Evolutionary conservation across 768 basidiomycete species (phyloP).

Genomic region (Trametes villosa): DNA sequence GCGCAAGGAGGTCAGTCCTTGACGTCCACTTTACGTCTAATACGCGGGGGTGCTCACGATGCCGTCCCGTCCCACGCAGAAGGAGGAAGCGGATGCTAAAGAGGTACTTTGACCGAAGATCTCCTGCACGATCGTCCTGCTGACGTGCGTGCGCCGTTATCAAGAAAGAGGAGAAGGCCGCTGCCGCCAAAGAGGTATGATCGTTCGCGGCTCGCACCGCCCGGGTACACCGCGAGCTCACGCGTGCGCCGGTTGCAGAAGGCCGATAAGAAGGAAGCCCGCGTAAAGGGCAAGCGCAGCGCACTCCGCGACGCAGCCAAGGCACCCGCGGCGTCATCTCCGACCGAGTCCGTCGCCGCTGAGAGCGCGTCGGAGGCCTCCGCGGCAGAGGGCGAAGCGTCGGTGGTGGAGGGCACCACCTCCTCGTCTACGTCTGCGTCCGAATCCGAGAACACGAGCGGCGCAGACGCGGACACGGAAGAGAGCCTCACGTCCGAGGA

Average conservation of each 20-base stretch:
- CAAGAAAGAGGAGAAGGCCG: constrained; percentile 29
- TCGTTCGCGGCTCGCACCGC: background rate
- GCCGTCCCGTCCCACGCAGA: constrained; percentile 35
- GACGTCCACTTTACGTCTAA: constrained; percentile 22
- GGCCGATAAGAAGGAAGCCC: constrained; percentile 56
- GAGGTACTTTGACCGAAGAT: constrained; percentile 26
- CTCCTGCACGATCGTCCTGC: background rate
- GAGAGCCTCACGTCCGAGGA: constrained; percentile 78
- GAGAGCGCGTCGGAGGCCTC: constrained; percentile 17
- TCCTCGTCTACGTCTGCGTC: constrained; percentile 33
- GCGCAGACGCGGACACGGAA: constrained; percentile 74
- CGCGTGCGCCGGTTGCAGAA: constrained; percentile 43
- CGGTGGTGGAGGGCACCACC: constrained; percentile 10
- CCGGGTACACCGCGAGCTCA: constrained; percentile 1
- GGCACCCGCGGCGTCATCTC: constrained; percentile 2
- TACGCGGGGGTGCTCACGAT: constrained; percentile 1
- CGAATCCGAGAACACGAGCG: constrained; percentile 56
- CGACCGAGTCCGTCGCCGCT: constrained; percentile 1
- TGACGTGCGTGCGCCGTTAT: constrained; percentile 6
- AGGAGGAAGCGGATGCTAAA: constrained; percentile 49
- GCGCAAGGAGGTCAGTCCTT: constrained; percentile 47
- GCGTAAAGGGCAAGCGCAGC: constrained; percentile 58
- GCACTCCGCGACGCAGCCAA: constrained; percentile 37
- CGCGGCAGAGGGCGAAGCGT: constrained; percentile 28
- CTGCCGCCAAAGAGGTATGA: constrained; percentile 25